These are phyloP conservation scores for Torulaspora quercuum DNA, from an alignment of 805 yeast species.

Conservation along the genomic window DNA sequence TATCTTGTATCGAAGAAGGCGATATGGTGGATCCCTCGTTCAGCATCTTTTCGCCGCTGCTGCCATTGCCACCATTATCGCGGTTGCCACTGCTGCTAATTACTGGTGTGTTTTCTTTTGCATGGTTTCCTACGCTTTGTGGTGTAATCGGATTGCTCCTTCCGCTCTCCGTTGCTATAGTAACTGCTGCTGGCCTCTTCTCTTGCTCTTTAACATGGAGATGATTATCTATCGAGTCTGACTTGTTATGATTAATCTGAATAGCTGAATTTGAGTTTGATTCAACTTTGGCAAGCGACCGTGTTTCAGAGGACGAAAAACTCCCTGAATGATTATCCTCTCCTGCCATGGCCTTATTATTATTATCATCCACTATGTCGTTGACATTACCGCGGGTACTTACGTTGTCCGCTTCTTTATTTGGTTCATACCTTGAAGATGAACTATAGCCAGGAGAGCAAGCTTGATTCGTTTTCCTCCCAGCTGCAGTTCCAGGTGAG, in stretches of 20 bases:
- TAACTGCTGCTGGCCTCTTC: neutral
- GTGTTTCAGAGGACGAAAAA: neutral
- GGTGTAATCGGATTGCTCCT: slow-evolving; percentile 21
- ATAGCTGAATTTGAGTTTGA: neutral
- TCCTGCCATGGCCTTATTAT: neutral
- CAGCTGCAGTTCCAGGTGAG: slow-evolving; percentile 13
- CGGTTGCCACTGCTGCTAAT: slow-evolving; percentile 5
- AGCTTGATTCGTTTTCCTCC: slow-evolving; percentile 7
- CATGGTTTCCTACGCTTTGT: slow-evolving; percentile 14
- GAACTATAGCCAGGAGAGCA: slow-evolving; percentile 10
- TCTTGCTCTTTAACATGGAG: neutral
- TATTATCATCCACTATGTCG: neutral
- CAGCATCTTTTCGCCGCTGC: neutral
- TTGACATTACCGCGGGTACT: too few relatives aligned
- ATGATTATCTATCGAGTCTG: neutral
- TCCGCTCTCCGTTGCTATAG: slow-evolving; percentile 3
- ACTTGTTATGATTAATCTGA: neutral
- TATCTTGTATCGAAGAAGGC: slow-evolving; percentile 12
- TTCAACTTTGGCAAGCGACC: neutral
- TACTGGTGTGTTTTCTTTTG: slow-evolving; percentile 9
- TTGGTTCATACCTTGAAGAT: slow-evolving; percentile 6
- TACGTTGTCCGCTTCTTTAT: neutral
- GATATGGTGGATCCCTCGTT: slow-evolving; percentile 11
- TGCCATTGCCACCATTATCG: slow-evolving; percentile 1
- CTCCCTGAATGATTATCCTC: too few relatives aligned